These are phyloP conservation scores for Xylaria sp. DNA, from an alignment of 2,329 filamentous ascomycete species.

Conservation along the genomic window DNA sequence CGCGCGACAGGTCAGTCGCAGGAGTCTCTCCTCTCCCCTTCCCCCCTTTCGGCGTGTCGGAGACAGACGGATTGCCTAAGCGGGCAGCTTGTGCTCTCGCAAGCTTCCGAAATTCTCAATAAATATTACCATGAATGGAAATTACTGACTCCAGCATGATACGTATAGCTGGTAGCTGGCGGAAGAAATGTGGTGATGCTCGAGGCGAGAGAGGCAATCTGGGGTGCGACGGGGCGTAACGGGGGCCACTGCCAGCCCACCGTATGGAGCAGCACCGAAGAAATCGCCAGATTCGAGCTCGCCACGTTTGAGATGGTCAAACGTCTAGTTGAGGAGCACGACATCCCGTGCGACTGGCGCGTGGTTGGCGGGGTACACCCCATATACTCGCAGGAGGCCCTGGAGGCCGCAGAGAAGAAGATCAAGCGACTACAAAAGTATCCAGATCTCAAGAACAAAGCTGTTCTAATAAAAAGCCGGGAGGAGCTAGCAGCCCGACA, in stretches of 20 bases:
- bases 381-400: conserved; percentile 62
- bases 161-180: conserved; percentile 59
- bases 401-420: conserved; percentile 56
- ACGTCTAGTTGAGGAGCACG: conserved; percentile 59
- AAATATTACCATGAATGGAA: too few species aligned
- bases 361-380: conserved; percentile 67
- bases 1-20: too few species aligned
- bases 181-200: conserved; percentile 69
- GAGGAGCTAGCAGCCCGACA: conserved; percentile 57
- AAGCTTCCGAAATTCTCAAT: too few species aligned
- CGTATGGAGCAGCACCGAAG: conserved; percentile 64
- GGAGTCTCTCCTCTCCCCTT: too few species aligned
- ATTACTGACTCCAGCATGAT: too few species aligned
- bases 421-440: conserved; percentile 57
- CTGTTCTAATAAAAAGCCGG: conserved; percentile 47
- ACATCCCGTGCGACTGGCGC: conserved; percentile 73
- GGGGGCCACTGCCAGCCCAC: conserved; percentile 78
- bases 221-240: conserved; percentile 82
- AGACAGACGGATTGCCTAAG: too few species aligned
- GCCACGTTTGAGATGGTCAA: conserved; percentile 67
- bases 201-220: conserved; percentile 80
- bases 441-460: conserved; percentile 61
- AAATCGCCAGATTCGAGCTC: conserved; percentile 74
- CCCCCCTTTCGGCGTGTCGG: too few species aligned
- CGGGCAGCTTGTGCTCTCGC: too few species aligned